Base-by-base conservation (phyloP, 768 basidiomycete genomes). In the Cyclocybe aegerita region DNA sequence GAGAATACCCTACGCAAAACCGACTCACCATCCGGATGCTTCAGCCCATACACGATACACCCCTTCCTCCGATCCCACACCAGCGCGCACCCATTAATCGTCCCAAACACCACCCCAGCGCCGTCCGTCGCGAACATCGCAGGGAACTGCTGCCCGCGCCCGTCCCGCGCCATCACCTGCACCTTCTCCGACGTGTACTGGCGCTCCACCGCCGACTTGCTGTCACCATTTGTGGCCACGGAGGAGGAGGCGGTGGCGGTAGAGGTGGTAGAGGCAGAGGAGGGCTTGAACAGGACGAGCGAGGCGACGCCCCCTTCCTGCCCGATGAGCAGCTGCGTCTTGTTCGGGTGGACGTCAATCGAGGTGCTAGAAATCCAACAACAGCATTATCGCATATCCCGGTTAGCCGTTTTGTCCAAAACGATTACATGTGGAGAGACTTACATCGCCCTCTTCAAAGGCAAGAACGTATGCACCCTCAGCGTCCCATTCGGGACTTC, bases 401-500 rank as follows among this genome's bases (percentile, higher is more conserved):
- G 23, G 23, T 23, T 23, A 23, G 23, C 4, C 23, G 23, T 23
- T 4, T 4, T 23, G 23, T 16, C 14, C 17, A 16, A 7, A 43
- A 42, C 29, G 35, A 37, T 23, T n/a, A 39, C 29, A 42, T 35
- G 23, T 23, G 4, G 23, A 17, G 17, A 17, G 9, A 67, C 81
- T 55, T 55, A 85, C 86, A 88, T 79, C 65, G 39, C 76, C 68
- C 63, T 78, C 72, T 23, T 48, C 11, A n/a, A 36, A 8, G 56
- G 46, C 53, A 86, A 69, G 58, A 86, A 85, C 5, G 77, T 70
- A 49, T 80, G 80, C 9, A 80, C 83, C 4, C 80, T 77, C 39
- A 85, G 66, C 9, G 79, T 85, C 23, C 85, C 85, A 55, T 85
- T 85, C 0, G 83, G 83, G 51, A 88, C 69, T 59, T 82, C 80